Evolutionary conservation across 2,329 filamentous ascomycete genomes (phyloP), one percentile per base, ranked within the genome.

Genomic region (Aschersonia sp.): DNA sequence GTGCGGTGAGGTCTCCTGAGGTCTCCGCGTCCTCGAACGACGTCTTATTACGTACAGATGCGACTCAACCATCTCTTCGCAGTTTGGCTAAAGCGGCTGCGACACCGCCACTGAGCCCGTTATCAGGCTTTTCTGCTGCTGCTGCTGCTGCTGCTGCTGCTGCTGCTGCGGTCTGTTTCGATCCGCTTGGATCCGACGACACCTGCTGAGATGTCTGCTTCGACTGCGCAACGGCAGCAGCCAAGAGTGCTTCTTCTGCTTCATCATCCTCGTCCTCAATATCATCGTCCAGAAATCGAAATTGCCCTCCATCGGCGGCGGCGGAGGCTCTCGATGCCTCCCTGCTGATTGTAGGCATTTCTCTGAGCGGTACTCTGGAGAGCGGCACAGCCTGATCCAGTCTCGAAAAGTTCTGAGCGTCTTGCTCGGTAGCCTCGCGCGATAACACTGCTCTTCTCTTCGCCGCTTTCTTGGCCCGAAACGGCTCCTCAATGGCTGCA

Each of bases 401-500:
- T 45, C 54, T 59, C 6, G 58, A 52, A 12, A 52, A 49, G 46
- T 56, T 56, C 43, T 58, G 51, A 6, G 45, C 50, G 9, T 40
- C 41, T 31, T 50, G 48, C 54, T 43, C 22, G 51, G 22, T 12
- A 30, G n/a, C 4, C 32, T 43, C 35, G 40, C 41, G 6, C 32
- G 47, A 35, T 9, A 12, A 5, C 30, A 46, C 2, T 40, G 9
- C 4, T 44, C 56, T 54, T 37, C 62, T 55, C 58, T 69, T 85
- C n/a, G 74, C 77, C 2, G 84, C 77, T 57, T 83, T 84, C 56
- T 81, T 79, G 5, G 83, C 79, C 49, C 87, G 71, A 56, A 97
- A 95, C 0, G 87, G 87, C 64, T 94, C 88, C 50, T 87, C 77
- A 1, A 95, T 84, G 8, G 84, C 83, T 48, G 72, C 76, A 54